A percentile compares a stretch with the other conserved stretches of the same genome.
These are phyloP conservation scores for Mucor piriformis DNA, from an alignment of 371 early-diverging fungal species.

Conservation along the genomic window DNA sequence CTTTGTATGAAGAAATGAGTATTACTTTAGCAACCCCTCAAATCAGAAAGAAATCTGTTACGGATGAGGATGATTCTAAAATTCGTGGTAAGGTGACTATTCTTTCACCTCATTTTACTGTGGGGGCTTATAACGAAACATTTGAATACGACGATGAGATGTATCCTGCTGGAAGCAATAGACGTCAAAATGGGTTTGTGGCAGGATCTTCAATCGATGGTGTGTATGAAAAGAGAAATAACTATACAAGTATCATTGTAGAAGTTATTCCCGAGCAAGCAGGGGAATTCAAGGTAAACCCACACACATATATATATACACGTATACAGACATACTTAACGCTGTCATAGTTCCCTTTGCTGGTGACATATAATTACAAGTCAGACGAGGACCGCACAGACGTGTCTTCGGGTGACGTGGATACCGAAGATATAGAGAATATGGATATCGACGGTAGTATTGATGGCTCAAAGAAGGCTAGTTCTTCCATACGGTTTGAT, in stretches of 20 bases:
- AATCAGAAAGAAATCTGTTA: slow-evolving; percentile 26
- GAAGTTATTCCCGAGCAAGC: slow-evolving; percentile 58
- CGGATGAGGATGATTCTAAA: slow-evolving; percentile 6
- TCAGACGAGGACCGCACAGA: slow-evolving; percentile 58
- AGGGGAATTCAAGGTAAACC: slow-evolving; percentile 54
- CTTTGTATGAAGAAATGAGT: slow-evolving; percentile 73
- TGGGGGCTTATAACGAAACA: slow-evolving; percentile 81
- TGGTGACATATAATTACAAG: slow-evolving; percentile 65
- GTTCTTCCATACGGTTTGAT: slow-evolving; percentile 33
- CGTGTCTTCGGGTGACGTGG: slow-evolving; percentile 49
- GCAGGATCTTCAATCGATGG: slow-evolving; percentile 48
- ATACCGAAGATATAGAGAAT: slow-evolving; percentile 41
- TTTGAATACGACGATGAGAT: slow-evolving; percentile 81
- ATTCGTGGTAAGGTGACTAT: slow-evolving; percentile 54
- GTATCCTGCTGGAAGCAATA: slow-evolving; percentile 30
- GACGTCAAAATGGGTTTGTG: slow-evolving; percentile 9
- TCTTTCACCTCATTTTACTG: slow-evolving; percentile 70
- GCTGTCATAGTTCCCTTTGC: slow-evolving; percentile 59
- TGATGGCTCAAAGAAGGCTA: slow-evolving; percentile 32
- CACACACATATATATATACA: background rate
- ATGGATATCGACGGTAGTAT: slow-evolving; percentile 28
- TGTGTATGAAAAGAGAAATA: slow-evolving; percentile 62
- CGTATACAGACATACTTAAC: background rate
- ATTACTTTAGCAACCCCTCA: slow-evolving; percentile 66
- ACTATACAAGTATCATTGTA: slow-evolving; percentile 61